Evolutionary conservation across 2,329 filamentous ascomycete genomes (phyloP).

Genomic region (Cercospora beticola): DNA sequence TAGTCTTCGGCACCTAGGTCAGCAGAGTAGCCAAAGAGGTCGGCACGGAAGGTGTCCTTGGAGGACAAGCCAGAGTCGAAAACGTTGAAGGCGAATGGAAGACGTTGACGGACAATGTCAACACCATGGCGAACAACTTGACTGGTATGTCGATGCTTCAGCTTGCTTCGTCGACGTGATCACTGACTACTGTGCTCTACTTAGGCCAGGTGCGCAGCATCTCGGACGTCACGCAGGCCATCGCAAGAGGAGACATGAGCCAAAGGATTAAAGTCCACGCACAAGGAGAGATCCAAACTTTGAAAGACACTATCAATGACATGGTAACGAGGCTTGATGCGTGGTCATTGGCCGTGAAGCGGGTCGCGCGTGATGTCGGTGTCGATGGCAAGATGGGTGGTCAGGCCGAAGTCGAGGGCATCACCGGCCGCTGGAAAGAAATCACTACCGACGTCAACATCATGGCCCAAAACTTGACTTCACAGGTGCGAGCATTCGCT

Average conservation of each 20-base stretch:
- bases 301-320: conserved; percentile 98
- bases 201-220: conserved; percentile 74
- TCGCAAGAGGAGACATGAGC: conserved; percentile 93
- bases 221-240: conserved; percentile 90
- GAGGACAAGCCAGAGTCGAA: conserved; percentile 63
- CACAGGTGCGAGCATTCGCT: conserved; percentile 95
- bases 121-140: conserved; percentile 65
- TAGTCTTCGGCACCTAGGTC: conserved; percentile 43
- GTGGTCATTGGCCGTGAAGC: conserved; percentile 93
- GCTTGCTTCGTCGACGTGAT: neutral
- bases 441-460: conserved; percentile 97
- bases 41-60: conserved; percentile 63
- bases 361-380: conserved; percentile 92
- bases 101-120: conserved; percentile 66
- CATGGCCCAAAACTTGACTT: conserved; percentile 80
- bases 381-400: conserved; percentile 98
- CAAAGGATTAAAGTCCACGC: conserved; percentile 94
- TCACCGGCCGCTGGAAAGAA: conserved; percentile 95
- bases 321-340: conserved; percentile 95
- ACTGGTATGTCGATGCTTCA: conserved; percentile 39
- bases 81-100: conserved; percentile 68
- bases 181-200: neutral
- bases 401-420: conserved; percentile 88
- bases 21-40: conserved; percentile 66
- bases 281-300: conserved; percentile 86